Evolutionary conservation across 768 basidiomycete genomes (phyloP).

Genomic region (Agaricus subrufescens): DNA sequence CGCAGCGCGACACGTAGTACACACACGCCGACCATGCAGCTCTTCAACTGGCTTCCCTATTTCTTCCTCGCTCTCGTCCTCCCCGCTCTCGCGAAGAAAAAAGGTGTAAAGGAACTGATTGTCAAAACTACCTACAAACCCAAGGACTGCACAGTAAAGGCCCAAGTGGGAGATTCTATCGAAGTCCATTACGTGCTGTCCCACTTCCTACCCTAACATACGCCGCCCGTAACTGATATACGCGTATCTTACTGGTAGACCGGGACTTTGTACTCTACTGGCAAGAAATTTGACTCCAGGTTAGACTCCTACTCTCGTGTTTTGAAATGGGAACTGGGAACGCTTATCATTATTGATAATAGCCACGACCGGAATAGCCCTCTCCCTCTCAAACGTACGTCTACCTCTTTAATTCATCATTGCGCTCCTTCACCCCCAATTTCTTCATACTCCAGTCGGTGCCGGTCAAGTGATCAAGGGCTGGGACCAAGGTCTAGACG

Average conservation of each 20-base stretch:
- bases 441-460: constrained; percentile 47
- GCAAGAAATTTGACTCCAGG: constrained; percentile 90
- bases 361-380: constrained; percentile 62
- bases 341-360: background rate
- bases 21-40: constrained; percentile 38
- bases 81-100: constrained; percentile 34
- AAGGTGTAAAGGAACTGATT: constrained; percentile 39
- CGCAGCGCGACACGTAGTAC: background rate
- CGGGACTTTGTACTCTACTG: constrained; percentile 71
- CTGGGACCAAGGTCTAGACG: constrained; percentile 79
- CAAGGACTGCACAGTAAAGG: constrained; percentile 47
- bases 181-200: constrained; percentile 70
- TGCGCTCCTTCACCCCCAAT: background rate
- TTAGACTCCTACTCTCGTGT: constrained; percentile 21
- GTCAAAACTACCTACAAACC: constrained; percentile 63
- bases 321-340: background rate
- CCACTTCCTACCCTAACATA: background rate
- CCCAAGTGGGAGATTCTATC: constrained; percentile 58
- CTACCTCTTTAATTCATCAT: background rate
- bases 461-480: constrained; percentile 78
- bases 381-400: constrained; percentile 68
- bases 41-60: constrained; percentile 42
- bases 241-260: constrained; percentile 41
- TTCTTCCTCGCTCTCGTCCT: constrained; percentile 38
- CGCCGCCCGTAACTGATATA: background rate